Evolutionary conservation across 75 land plant genomes (phyloP), one percentile per base, ranked within the genome.

Genomic region (Pinus taeda): DNA sequence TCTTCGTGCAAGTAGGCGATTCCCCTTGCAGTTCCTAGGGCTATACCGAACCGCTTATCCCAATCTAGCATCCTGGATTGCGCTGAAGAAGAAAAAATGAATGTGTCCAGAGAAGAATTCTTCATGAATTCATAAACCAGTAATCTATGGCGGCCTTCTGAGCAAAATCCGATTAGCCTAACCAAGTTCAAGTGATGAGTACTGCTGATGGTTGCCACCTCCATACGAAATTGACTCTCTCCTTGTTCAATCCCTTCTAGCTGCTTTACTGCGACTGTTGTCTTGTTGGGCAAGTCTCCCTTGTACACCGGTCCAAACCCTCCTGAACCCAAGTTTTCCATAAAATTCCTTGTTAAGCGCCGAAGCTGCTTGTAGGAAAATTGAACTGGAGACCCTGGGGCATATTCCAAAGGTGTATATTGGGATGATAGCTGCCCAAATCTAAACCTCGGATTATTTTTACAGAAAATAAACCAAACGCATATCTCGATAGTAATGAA

Each of bases 1-100:
- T 91, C 90, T 81, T 92, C 93, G 58, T 97, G 99, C 64, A 97
- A 79, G 78, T 97, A 97, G 15, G 95, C 90, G 66, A 97, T 87
- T 33, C 98, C 99, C 58, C 85, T 85, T 2, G 99, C 99, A 30
- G 91, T 90, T 20, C 99, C 99, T 3, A 89, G 62, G 39, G 95
- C 95, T 29, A 92, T 81, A 13, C 73, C 80, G 76, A 83, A 92
- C 26, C 99, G 74, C 13, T 62, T 26, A 18, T 83, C 88, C 99
- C 99, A n/a, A n/a, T n/a, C n/a, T n/a, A n/a, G n/a, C n/a, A n/a
- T n/a, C n/a, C 92, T 82, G 80, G 14, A 77, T 76, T 20, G 61
- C 57, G 15, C 81, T 78, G 15, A 76, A 73, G 8, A 73, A 6
- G 62, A 22, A 63, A 90, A 90, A 9, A 92, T 77, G 64, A 86